Base-by-base conservation (phyloP, 495 filamentous ascomycete species). In the Hyaloscypha finlandica region DNA sequence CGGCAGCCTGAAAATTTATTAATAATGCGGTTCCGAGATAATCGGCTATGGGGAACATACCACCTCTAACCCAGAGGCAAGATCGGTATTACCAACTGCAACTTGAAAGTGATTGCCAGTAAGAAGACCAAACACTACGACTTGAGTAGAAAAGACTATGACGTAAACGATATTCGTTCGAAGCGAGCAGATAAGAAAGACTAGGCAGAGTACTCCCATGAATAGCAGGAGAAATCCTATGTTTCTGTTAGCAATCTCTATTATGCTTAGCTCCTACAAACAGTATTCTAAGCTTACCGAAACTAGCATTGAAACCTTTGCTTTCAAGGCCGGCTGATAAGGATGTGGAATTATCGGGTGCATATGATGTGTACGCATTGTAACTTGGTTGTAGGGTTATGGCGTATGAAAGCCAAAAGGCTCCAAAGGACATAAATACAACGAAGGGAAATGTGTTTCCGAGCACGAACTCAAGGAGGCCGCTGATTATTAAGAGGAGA, bases 161-260 rank as follows among this genome's bases (percentile, higher is more conserved):
- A 90, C 83, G 71, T 91, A 86, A 66, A 81, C 80, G 61, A 88
- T 61, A 73, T 91, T 92, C 11, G 89, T 91, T 20, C 89, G 84
- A 29, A 92, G 78, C 2, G 87, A 82, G 76, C 83, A 87, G 67
- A 91, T 82, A 12, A 89, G 73, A 78, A 86, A 92, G 64, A 92
- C 74, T 67, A 90, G 76, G 69, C 82, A 87, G 52, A 91, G 73
- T 30, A 91, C 59, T 33, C 76, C 82, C 82, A 88, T 86, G 66
- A 80, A 84, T 61, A 88, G 37, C n/a, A 78, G 74, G 76, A 85
- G 83, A 78, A 86, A 68, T 1, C 8, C 60, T 37, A 37, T 37
- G 35, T 37, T 37, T 37, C 35, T 37, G 35, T 37, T 37, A 37
- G 35, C 1, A 37, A 37, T 37, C 35, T 37, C 35, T 37, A 37